Base-by-base conservation (phyloP, 495 filamentous ascomycete genomes). In the Daldinia caldariorum region DNA sequence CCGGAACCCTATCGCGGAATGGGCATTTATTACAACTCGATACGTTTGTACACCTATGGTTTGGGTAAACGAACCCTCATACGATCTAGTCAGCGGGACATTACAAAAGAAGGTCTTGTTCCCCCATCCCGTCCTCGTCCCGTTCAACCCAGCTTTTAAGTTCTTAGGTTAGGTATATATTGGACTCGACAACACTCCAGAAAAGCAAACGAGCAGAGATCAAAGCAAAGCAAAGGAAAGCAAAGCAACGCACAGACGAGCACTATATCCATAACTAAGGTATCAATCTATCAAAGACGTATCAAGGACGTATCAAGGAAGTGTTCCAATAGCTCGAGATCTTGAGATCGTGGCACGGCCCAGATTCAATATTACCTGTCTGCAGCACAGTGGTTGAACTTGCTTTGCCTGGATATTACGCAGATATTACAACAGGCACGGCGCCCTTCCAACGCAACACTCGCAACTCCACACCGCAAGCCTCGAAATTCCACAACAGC, bases 51-150 rank as follows among this genome's bases (percentile, higher is more conserved):
- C 41, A 63, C 37, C 22, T 56, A 67, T 62, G 22, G 50, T 55
- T 43, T 55, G 54, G 16, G n/a, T 65, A 51, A 50, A 60, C 61
- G 51, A 69, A 35, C 66, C 51, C 54, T 56, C 71, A 67, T 56
- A 58, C 62, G 38, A 66, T 68, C 70, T 50, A 53, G 67, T 69
- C 70, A 69, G 60, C 63, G 43, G 43, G 38, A 58, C 38, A 70
- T 74, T 77, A 77, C 74, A 77, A 77, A 73, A 74, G 74, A 75
- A 65, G 47, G 56, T 60, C 67, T 31, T 37, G 53, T 56, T 49
- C 65, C 61, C 70, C 65, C 65, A 39, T 69, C 64, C 63, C 63
- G 32, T 61, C 41, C 54, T 34, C 34, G 60, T 55, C 55, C 61
- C 50, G 26, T 41, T 12, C 22, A 26, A 35, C 6, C 55, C 26